A percentile compares a stretch with the other conserved stretches of the same genome.
Conservation (phyloP, 768 basidiomycete species). For the Naganishia antarctica region DNA sequence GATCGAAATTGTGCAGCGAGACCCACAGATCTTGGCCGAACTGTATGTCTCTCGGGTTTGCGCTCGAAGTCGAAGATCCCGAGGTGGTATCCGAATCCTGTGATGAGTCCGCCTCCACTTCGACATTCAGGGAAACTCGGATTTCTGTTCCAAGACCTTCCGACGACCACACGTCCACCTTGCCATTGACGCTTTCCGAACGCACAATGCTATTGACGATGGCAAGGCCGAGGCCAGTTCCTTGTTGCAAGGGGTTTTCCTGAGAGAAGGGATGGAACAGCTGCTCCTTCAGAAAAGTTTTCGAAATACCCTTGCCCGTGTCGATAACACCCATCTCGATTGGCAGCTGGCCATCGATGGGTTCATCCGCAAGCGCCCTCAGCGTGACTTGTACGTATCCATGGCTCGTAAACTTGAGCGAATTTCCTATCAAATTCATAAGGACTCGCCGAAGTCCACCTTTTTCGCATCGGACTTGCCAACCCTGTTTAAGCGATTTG, state of each 20-base stretch:
- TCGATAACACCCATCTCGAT: constrained; percentile 80
- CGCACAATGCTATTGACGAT: constrained; percentile 90
- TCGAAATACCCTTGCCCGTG: constrained; percentile 92
- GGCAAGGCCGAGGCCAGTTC: constrained; percentile 87
- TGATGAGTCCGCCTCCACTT: constrained; percentile 53
- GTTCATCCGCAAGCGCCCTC: constrained; percentile 63
- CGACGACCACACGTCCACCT: constrained; percentile 88
- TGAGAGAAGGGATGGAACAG: constrained; percentile 96
- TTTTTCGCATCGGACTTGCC: constrained; percentile 81
- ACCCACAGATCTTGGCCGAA: constrained; percentile 50
- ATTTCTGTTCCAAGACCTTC: constrained; percentile 89
- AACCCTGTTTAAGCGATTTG: constrained; percentile 58
- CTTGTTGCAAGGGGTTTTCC: constrained; percentile 87
- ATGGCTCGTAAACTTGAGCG: constrained; percentile 84
- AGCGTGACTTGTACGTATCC: constrained; percentile 83
- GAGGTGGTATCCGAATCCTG: constrained; percentile 38
- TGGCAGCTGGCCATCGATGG: constrained; percentile 57
- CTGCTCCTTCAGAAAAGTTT: constrained; percentile 88
- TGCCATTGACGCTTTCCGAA: constrained; percentile 78
- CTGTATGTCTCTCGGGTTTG: neutral
- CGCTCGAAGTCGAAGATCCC: constrained; percentile 47
- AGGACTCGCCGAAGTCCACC: constrained; percentile 84
- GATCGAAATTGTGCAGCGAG: constrained; percentile 69
- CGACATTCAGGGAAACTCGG: constrained; percentile 74
- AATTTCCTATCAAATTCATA: constrained; percentile 94